These are phyloP conservation scores for Starmera amethionina DNA, from an alignment of 805 yeast species.

Conservation along the genomic window DNA sequence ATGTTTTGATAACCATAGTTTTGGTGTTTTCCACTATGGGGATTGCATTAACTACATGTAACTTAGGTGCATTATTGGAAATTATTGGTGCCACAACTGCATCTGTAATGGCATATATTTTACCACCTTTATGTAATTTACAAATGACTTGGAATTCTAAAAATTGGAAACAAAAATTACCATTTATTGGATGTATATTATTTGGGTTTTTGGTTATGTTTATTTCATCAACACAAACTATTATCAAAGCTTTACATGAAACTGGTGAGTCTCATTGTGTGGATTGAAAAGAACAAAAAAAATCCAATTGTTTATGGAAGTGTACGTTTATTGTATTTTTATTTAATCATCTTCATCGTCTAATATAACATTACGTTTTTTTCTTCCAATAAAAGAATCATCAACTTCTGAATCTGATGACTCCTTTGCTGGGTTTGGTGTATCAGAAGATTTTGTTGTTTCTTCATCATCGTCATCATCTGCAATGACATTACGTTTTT, in stretches of 20 bases:
- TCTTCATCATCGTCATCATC: too few species aligned
- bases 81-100: constrained; percentile 92
- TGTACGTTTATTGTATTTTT: background rate
- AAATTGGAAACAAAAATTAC: constrained; percentile 34
- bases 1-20: constrained; percentile 53
- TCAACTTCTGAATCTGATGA: background rate
- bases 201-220: constrained; percentile 77
- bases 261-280: constrained; percentile 13
- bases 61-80: constrained; percentile 82
- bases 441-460: too few species aligned
- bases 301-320: background rate
- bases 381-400: background rate
- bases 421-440: too few species aligned
- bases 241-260: constrained; percentile 24
- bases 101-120: constrained; percentile 80
- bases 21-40: constrained; percentile 63
- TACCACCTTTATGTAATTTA: constrained; percentile 80
- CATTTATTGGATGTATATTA: constrained; percentile 47
- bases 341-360: constrained; percentile 2
- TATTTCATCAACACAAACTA: constrained; percentile 69
- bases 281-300: constrained; percentile 2
- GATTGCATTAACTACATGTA: constrained; percentile 72
- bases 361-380: background rate
- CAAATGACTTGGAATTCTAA: constrained; percentile 45
- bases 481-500: too few species aligned